A percentile compares a stretch with the other conserved stretches of the same genome.
Evolutionary conservation across 306 rosid genomes (phyloP).

Genomic region (Acacia crassicarpa): DNA sequence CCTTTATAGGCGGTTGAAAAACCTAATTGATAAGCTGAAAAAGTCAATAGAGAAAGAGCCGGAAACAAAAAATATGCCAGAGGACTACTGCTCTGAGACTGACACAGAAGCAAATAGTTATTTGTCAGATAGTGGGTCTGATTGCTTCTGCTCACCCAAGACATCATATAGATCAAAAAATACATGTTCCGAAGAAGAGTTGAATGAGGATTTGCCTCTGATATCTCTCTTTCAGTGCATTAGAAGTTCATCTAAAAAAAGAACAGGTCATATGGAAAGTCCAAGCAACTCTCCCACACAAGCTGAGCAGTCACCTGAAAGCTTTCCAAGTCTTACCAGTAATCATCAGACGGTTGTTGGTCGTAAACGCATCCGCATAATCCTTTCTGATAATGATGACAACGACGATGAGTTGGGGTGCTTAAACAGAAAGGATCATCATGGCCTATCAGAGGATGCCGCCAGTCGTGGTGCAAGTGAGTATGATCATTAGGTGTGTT

Average conservation of each 20-base stretch:
- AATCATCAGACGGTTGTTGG: not conserved
- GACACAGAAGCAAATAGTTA: constrained; percentile 59
- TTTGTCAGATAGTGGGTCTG: constrained; percentile 43
- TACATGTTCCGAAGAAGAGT: constrained; percentile 41
- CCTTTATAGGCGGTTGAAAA: constrained; percentile 70
- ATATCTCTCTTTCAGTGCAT: constrained; percentile 45
- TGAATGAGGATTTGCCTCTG: constrained; percentile 52
- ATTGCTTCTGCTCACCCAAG: constrained; percentile 44
- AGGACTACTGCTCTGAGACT: constrained; percentile 81
- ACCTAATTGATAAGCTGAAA: constrained; percentile 61
- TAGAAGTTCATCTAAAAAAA: constrained; percentile 46
- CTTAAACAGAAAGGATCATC: constrained; percentile 43
- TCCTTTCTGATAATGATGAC: constrained; percentile 27
- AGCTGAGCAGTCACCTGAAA: constrained; percentile 42
- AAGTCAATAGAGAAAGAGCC: constrained; percentile 36
- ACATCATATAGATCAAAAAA: constrained; percentile 40
- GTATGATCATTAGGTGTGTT: constrained; percentile 44
- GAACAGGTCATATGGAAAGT: constrained; percentile 34
- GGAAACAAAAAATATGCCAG: constrained; percentile 41
- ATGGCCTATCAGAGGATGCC: constrained; percentile 38
- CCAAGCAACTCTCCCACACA: constrained; percentile 30
- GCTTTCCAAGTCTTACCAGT: constrained; percentile 33
- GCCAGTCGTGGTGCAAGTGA: constrained; percentile 52
- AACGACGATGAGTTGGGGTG: constrained; percentile 45
- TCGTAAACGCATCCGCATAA: not conserved